Conservation (phyloP, 106 monocot genomes). For the Narthecium ossifragum region DNA sequence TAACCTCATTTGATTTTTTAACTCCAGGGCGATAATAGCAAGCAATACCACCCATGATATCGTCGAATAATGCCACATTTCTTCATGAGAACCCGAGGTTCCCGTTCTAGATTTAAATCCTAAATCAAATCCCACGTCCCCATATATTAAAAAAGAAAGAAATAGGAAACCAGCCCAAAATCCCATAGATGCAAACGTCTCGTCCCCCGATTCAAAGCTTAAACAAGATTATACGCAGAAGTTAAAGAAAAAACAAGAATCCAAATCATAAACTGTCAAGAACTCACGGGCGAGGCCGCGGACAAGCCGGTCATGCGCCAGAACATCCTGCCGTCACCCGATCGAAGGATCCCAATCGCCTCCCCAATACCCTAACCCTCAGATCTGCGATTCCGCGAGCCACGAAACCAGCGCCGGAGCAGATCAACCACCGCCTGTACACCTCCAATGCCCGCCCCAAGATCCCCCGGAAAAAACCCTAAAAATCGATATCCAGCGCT, state of each 20-base stretch:
- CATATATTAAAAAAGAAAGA: background rate
- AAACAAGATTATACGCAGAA: background rate
- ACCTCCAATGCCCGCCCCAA: background rate
- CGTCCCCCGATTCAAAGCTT: background rate
- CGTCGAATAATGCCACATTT: too few relatives aligned
- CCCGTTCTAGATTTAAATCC: background rate
- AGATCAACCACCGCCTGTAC: background rate
- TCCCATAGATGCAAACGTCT: background rate
- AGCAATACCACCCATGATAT: too few relatives aligned
- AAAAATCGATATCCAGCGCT: background rate
- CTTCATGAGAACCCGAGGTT: too few relatives aligned
- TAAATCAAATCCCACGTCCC: background rate
- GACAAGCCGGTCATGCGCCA: conserved; percentile 89
- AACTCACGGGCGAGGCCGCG: conserved; percentile 69
- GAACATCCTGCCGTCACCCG: conserved; percentile 46
- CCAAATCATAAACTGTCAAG: background rate
- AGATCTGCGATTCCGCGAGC: conserved; percentile 39
- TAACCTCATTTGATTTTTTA: too few relatives aligned
- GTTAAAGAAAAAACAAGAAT: background rate
- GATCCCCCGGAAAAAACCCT: background rate
- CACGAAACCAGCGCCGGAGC: background rate
- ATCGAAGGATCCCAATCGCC: conserved; percentile 14
- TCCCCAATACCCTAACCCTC: conserved; percentile 13
- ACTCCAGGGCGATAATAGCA: too few relatives aligned
- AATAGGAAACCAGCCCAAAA: background rate